Evolutionary conservation across 352 stramenopile species (phyloP), one percentile per base, ranked within the genome.

Genomic region (Nothophytophthora sp.): DNA sequence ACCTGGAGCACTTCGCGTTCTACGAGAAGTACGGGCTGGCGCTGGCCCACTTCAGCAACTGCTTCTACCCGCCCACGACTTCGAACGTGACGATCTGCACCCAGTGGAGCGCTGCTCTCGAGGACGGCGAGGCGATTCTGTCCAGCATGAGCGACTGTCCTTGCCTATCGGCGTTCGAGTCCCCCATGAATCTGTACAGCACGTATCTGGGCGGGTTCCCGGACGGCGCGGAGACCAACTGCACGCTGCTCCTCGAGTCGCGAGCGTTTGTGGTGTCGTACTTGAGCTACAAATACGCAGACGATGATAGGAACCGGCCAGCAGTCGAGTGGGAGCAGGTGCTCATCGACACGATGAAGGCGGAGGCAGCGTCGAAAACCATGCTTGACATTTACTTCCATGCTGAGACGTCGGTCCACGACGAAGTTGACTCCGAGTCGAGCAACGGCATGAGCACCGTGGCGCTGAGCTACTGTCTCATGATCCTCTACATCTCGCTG

Each of bases 141-240:
- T 54, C 65, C 2, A 81, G 23, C 5, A 87, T 87, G 73, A 80
- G 62, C 37, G 71, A 86, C 40, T 88, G 77, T 9, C 77, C 77
- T 8, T 88, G 77, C 34, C 52, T 86, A 22, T 78, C 75, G 11
- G 51, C 70, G 22, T 86, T 84, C 28, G 77, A 75, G 5, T 81
- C 75, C 5, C 77, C 77, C 0, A 88, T 86, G 77, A 85, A 88
- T 38, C 29, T 83, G 55, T 88, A 86, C 67, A 88, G 81, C 50
- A 76, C 74, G 19, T 79, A 81, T 28, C 47, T 88, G 13, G 77
- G 77, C 23, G 66, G 73, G 5, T 83, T 82, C 33, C 77, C 77
- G 8, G 55, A 66, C 9, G 59, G 46, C 4, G 75, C 77, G 4
- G 71, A 81, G 36, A 68, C 39, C 22, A 86, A 88, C 47, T 73